Evolutionary conservation across 805 yeast genomes (phyloP), one percentile per base, ranked within the genome.

Genomic region (Kodamaea sagamina): DNA sequence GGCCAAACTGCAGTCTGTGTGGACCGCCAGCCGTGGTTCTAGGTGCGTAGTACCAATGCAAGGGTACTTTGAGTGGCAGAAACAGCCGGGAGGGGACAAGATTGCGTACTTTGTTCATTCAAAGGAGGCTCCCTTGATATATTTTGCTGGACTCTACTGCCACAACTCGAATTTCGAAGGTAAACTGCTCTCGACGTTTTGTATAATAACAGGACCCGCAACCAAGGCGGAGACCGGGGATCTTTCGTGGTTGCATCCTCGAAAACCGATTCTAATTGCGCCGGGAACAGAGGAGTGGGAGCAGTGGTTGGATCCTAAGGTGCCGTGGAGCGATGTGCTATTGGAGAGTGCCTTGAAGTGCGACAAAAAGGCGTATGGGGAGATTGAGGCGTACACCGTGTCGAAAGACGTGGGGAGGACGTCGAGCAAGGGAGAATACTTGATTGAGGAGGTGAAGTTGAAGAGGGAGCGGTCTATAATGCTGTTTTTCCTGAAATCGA

Each of bases 51-150:
- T 89, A 0, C 92, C 95, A 0, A 74, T 86, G 29, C 76, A 78
- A 53, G 97, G 97, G 0, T 90, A 90, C 61, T 90, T 78, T 56
- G 97, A 90, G 62, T 90, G 97, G 97, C 65, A 57, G 41, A 62
- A 58, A 19, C 40, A 37, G 15, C 48, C 53, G 22, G 65, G 61
- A 32, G 55, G 54, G 3, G 67, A 66, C 7, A 84, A 80, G 55
- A 59, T 61, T 0, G 97, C 97, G 0, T 79, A 83, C 57, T 90
- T 68, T 54, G 72, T 89, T 12, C 76, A 72, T 25, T 70, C 84
- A 24, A 72, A 70, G 32, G 78, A 75, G 43, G 61, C 64, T 0
- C 65, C 76, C 6, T 50, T 89, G 32, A 63, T 85, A 61, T 86
- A 77, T 56, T 61, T 88, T 16, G 90, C 95, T 1, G 76, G 73